phyloP scores from a whole-genome alignment of 2,329 filamentous ascomycete species.

The Bretziella fagacearum region DNA sequence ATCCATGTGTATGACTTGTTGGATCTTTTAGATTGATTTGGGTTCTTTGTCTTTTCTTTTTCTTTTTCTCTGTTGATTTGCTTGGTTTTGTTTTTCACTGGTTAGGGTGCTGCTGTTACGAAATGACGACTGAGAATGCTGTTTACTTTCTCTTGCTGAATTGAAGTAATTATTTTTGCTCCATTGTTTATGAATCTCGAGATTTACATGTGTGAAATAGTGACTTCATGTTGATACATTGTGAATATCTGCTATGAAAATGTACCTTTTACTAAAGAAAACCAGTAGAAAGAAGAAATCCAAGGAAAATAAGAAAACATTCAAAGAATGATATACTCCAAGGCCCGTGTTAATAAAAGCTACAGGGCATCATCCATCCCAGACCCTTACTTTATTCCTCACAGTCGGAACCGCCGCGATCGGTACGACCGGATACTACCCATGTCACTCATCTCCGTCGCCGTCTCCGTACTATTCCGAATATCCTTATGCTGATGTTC shows the following conservation, averaged over 20 bases:
- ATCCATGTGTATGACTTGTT: too few relatives aligned
- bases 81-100: too few relatives aligned
- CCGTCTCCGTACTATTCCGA: constrained; percentile 24
- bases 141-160: background rate
- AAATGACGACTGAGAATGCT: background rate
- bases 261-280: background rate
- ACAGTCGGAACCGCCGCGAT: constrained; percentile 10
- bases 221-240: too few relatives aligned
- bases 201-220: background rate
- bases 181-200: background rate
- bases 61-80: too few relatives aligned
- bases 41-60: too few relatives aligned
- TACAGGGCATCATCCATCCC: background rate
- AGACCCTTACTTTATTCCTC: background rate
- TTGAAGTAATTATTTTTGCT: background rate
- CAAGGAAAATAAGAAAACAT: background rate
- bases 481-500: constrained; percentile 20
- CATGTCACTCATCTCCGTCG: constrained; percentile 23
- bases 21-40: too few relatives aligned
- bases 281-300: background rate
- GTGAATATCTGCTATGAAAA: background rate
- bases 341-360: background rate
- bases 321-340: background rate
- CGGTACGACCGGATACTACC: constrained; percentile 15
- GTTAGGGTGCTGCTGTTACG: too few relatives aligned